Percentiles rank a stretch among this genome's conserved stretches.
Conservation (phyloP, 139 green algal genomes). For the Eudorina sp. region DNA sequence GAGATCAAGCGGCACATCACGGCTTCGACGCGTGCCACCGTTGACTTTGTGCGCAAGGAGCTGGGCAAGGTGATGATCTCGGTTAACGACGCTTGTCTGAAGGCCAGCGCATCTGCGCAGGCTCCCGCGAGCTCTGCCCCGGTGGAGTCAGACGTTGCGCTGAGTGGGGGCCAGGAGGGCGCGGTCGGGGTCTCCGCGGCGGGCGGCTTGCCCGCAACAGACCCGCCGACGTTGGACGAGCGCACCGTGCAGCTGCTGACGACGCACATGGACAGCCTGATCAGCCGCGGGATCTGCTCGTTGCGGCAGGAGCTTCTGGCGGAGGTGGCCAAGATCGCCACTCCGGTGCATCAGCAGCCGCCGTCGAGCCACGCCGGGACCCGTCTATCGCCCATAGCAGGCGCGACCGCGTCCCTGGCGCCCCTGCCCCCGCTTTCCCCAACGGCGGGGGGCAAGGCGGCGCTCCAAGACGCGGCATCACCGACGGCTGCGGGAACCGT, state of each 20-base stretch:
- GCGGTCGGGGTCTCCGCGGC: too few relatives aligned
- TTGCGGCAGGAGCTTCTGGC: neutral
- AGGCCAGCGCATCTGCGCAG: neutral
- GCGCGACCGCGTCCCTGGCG: neutral
- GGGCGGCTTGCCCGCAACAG: too few relatives aligned
- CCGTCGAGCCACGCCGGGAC: neutral
- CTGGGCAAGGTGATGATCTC: neutral
- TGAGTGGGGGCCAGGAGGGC: neutral
- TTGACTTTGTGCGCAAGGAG: conserved; percentile 12
- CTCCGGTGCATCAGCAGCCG: neutral
- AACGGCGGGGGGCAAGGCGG: neutral
- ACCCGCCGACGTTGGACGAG: neutral
- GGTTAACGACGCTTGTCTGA: neutral
- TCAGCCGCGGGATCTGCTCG: neutral
- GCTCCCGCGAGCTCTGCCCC: neutral
- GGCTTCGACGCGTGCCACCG: neutral
- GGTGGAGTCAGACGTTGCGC: neutral
- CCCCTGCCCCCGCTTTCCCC: neutral
- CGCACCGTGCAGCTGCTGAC: neutral
- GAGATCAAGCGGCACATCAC: conserved; percentile 41
- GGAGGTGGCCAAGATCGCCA: neutral
- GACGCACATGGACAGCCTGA: neutral
- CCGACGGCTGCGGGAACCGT: neutral
- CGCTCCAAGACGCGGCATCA: neutral
- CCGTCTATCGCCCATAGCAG: neutral